Conservation (phyloP, 352 stramenopile genomes). For the Globisporangium lucens region DNA sequence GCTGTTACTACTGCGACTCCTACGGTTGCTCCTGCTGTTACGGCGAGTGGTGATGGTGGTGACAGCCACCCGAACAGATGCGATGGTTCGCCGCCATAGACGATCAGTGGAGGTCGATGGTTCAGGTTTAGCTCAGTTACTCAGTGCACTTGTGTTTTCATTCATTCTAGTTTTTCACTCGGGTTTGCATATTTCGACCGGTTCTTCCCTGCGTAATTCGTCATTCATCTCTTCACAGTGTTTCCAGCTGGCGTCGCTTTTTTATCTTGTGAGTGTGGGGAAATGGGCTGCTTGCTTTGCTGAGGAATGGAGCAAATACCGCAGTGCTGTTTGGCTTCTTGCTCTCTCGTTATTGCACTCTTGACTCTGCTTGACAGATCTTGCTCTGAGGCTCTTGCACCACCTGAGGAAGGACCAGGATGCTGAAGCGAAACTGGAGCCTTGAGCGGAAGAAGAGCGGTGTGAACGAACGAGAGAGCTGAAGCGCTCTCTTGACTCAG, state of each 20-base stretch:
- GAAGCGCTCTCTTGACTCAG: not conserved
- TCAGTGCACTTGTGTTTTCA: not conserved
- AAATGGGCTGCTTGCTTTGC: not conserved
- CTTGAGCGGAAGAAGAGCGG: not conserved
- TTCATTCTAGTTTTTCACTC: not conserved
- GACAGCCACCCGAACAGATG: not conserved
- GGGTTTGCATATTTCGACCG: not conserved
- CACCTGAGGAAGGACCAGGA: not conserved
- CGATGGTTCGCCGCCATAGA: slow-evolving; percentile 1
- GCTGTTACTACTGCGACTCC: not conserved
- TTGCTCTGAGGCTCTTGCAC: not conserved
- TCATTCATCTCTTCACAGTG: not conserved
- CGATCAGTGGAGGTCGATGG: not conserved
- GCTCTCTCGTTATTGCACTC: not conserved
- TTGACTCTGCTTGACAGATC: not conserved
- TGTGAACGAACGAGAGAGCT: not conserved
- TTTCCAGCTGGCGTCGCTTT: not conserved
- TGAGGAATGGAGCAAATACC: not conserved
- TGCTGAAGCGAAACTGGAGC: not conserved
- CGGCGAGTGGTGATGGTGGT: not conserved
- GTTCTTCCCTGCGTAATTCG: not conserved
- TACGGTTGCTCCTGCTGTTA: not conserved
- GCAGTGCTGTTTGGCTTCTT: not conserved
- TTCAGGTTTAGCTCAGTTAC: not conserved
- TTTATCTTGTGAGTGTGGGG: not conserved